Evolutionary conservation across 805 yeast species (phyloP), one percentile per base, ranked within the genome.

Genomic region (Saccharomycopsis sp.): DNA sequence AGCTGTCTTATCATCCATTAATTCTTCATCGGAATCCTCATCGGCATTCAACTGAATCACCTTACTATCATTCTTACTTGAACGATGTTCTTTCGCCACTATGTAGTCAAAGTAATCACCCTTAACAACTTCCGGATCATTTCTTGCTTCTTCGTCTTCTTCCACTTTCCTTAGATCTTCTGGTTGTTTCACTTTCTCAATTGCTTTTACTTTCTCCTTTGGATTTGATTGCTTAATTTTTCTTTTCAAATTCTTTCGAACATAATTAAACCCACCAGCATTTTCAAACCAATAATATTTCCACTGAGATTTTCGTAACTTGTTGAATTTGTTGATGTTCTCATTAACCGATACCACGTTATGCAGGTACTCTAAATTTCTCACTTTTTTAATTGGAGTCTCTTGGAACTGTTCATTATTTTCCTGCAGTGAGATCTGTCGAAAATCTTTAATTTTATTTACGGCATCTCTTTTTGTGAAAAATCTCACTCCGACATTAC

Each of bases 261-360:
- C 40, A 7, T 38, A 21, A 6, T 44, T 34, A 26, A 32, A 50
- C 1, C 53, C 53, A 13, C 53, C 53, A 22, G 41, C 27, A 26
- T 33, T 36, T 8, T 40, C 41, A 32, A 50, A 50, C 53, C 53
- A 50, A 19, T 47, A 50, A 26, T 50, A 47, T 28, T 47, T 44
- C 47, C 51, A 50, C 20, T 47, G 53, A 3, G 17, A 11, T 8
- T 26, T n/a, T n/a, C 53, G 35, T 2, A 44, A 17, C 3, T 40
- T 41, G 3, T 34, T 13, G 33, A 21, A 44, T 14, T 50, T 47
- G 13, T 19, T 28, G 8, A 47, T 26, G 5, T 33, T 42, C 9
- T 50, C 51, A 21, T 50, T 50, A 8, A 47, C 20, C 3, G 51
- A 48, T 3, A 33, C 42, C 4, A 41, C 50, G 28, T 50, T 50